A percentile compares a stretch with the other conserved stretches of the same genome.
These are phyloP conservation scores for Sporobolomyces roseus DNA, from an alignment of 768 basidiomycete genomes.

Conservation along the genomic window DNA sequence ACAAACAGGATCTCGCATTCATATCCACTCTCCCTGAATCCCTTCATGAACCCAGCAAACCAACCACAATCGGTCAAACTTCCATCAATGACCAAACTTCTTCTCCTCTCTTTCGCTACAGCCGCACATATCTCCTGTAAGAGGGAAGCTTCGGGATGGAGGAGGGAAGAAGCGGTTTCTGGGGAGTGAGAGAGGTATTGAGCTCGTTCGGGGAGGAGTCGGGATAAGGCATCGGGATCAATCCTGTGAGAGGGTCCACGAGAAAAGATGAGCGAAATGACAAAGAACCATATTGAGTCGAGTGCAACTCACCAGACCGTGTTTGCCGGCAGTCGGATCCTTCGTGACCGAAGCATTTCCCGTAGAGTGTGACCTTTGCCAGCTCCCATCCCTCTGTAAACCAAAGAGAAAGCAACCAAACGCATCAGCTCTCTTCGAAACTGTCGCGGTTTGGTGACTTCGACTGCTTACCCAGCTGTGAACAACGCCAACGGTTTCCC, in stretches of 20 bases:
- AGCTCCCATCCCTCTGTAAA: conserved; percentile 39
- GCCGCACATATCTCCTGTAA: conserved; percentile 45
- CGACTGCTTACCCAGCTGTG: conserved; percentile 44
- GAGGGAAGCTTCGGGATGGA: conserved; percentile 46
- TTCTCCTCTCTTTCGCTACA: conserved; percentile 34
- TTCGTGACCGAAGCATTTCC: conserved; percentile 37
- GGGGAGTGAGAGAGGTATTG: conserved; percentile 41
- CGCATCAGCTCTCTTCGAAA: neutral
- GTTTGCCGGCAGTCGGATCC: conserved; percentile 40
- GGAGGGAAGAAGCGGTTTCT: conserved; percentile 37
- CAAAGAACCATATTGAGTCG: too few species aligned
- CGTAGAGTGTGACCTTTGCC: conserved; percentile 46
- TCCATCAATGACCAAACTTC: conserved; percentile 46
- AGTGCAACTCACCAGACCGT: conserved; percentile 44
- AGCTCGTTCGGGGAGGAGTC: conserved; percentile 44
- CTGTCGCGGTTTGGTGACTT: neutral
- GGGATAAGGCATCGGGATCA: conserved; percentile 46
- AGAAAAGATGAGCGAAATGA: neutral
- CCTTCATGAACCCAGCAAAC: conserved; percentile 44
- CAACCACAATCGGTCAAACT: conserved; percentile 44
- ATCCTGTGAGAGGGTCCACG: too few species aligned
- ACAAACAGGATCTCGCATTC: conserved; percentile 46
- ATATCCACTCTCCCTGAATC: conserved; percentile 38
- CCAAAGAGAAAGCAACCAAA: neutral
- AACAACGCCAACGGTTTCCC: conserved; percentile 43